Conservation (phyloP, 106 monocot genomes). For the Dendrobium officinale region DNA sequence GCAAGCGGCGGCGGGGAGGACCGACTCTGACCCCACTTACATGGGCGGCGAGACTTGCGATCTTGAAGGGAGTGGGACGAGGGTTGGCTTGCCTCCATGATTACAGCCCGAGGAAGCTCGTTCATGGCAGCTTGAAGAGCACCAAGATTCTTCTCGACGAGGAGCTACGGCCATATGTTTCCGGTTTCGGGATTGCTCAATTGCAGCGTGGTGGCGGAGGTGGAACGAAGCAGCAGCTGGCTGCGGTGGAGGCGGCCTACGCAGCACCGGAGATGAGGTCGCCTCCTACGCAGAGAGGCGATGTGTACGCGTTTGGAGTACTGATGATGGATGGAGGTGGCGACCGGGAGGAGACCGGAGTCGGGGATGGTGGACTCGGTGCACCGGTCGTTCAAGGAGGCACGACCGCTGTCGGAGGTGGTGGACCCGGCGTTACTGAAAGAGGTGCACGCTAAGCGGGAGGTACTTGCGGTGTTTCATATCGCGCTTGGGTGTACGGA, state of each 20-base stretch:
- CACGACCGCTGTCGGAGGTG: slow-evolving; percentile 72
- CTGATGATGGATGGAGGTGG: slow-evolving; percentile 54
- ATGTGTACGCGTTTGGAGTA: slow-evolving; percentile 79
- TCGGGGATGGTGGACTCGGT: slow-evolving; percentile 59
- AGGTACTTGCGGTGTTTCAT: slow-evolving; percentile 86
- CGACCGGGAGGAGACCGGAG: slow-evolving; percentile 48
- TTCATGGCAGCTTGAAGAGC: slow-evolving; percentile 63
- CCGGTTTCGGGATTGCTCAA: slow-evolving; percentile 72
- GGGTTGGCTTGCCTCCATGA: slow-evolving; percentile 80
- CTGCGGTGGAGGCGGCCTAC: slow-evolving; percentile 19
- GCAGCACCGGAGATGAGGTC: slow-evolving; percentile 30
- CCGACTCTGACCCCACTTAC: slow-evolving; percentile 13
- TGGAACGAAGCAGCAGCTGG: slow-evolving; percentile 11
- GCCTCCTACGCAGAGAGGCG: slow-evolving; percentile 55
- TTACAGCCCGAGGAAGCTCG: slow-evolving; percentile 63
- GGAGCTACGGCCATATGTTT: slow-evolving; percentile 53
- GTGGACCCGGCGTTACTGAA: slow-evolving; percentile 71
- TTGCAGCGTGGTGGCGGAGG: slow-evolving; percentile 49
- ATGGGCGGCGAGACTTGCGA: slow-evolving; percentile 54
- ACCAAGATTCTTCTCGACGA: slow-evolving; percentile 86
- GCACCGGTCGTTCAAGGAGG: slow-evolving; percentile 70
- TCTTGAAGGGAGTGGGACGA: slow-evolving; percentile 52
- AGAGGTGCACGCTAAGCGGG: slow-evolving; percentile 84
- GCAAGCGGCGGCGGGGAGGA: slow-evolving; percentile 8
- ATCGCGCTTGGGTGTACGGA: slow-evolving; percentile 87